Evolutionary conservation across 2,329 filamentous ascomycete species (phyloP), one percentile per base, ranked within the genome.

Genomic region (Colletotrichum endophyticum): DNA sequence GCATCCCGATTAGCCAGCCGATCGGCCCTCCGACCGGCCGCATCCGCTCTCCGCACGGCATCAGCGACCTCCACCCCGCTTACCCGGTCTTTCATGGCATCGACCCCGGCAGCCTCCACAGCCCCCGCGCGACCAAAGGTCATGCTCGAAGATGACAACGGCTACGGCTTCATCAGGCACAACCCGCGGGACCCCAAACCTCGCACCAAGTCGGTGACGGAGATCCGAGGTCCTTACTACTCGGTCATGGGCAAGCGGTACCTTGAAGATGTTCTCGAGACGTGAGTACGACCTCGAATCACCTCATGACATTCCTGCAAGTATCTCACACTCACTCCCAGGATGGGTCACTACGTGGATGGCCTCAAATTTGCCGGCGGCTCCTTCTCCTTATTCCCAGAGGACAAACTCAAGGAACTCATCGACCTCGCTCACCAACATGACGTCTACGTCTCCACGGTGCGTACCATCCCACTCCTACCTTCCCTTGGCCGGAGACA

Each of bases 141-240:
- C 56, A 78, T 90, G n/a, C 84, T 90, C 6, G 85, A 90, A 78
- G 88, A 90, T 76, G 80, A 87, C 11, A 83, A 87, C 79, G 88
- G 87, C 6, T 88, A 89, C 79, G 88, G 88, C 1, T 90, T 91
- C 79, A 84, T 86, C 36, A 85, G 87, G 5, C 89, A 89, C 32
- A 91, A 91, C 70, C 84, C 84, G 0, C 81, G 85, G 16, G 86
- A 88, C 1, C 81, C 83, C 6, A 91, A 91, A 80, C 89, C 89
- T 5, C 84, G 89, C 32, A 85, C 80, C 7, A 86, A 83, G 49
- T 88, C 87, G 6, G 88, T 90, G 8, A 91, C 89, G 1, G 89
- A 91, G 80, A 91, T 91, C 72, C 84, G 89, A 36, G 89, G 89
- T 0, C 89, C 89, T 8, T 91, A 91, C 80, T 91, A 91, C 80